Evolutionary conservation across 2,329 filamentous ascomycete genomes (phyloP), one percentile per base, ranked within the genome.

Genomic region (Aspergillus hiratsukae): DNA sequence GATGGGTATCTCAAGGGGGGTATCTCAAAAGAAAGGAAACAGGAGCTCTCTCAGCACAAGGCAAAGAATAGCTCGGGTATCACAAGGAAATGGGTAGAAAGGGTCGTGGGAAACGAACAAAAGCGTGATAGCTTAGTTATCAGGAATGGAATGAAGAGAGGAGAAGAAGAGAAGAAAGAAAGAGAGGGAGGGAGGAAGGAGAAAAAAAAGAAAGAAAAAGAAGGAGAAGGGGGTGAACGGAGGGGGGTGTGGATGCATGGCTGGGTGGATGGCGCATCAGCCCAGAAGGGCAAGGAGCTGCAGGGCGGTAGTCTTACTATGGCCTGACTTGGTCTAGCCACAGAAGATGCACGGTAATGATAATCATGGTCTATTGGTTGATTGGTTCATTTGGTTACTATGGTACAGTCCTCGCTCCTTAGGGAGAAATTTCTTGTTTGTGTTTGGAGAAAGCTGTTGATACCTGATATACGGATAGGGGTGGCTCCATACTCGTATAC

Each of bases 1-100:
- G 28, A 46, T 50, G 64, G 62, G 64, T 67, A 68, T 66, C 63
- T 63, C 50, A 57, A 54, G 58, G 58, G 63, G 69, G 67, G 68
- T 68, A 73, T 72, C 70, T 70, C 64, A 71, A 70, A 61, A 67
- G 62, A 65, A 63, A 60, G 62, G 55, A 68, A 64, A 61, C 60
- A 66, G 66, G 65, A 65, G 66, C 64, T 64, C 58, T 57, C 53
- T 58, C 54, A 65, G 64, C 66, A 68, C 61, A 64, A 66, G 53
- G n/a, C 55, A 60, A 64, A 67, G 64, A 69, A 72, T 67, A 73
- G 73, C 70, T 71, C 70, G 69, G 70, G 72, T 72, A 72, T 69
- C 66, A 74, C 64, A 69, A 66, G 63, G 64, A 14, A 37, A 67
- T 68, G 62, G 62, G 60, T 57, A 61, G 23, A 62, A 59, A 53